Evolutionary conservation across 768 basidiomycete genomes (phyloP).

Genomic region (Boletus sp.): DNA sequence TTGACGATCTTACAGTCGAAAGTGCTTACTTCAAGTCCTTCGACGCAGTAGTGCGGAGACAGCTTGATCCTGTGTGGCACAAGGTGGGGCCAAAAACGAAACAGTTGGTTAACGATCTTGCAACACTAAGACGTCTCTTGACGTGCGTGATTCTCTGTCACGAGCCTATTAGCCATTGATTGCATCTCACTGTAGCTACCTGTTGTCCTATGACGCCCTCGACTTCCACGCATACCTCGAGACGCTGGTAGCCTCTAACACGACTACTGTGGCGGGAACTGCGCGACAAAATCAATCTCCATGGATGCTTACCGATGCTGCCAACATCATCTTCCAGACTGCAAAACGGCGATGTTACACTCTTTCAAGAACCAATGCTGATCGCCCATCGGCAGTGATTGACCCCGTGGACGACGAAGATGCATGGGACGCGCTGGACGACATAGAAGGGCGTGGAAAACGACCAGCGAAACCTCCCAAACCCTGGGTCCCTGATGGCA

Average conservation of each 20-base stretch:
- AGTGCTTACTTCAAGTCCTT: conserved; percentile 94
- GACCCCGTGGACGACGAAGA: conserved; percentile 64
- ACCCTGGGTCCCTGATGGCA: conserved; percentile 69
- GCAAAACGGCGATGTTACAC: conserved; percentile 83
- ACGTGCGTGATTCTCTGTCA: conserved; percentile 46
- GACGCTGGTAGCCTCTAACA: conserved; percentile 69
- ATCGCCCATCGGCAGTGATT: conserved; percentile 28
- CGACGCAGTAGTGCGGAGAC: conserved; percentile 81
- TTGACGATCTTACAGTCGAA: conserved; percentile 90
- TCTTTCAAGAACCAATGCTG: conserved; percentile 35
- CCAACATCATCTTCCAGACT: conserved; percentile 77
- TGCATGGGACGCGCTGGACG: conserved; percentile 71
- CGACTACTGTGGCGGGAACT: conserved; percentile 47
- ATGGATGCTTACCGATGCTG: conserved; percentile 92
- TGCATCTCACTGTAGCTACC: conserved; percentile 40
- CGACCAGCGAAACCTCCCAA: conserved; percentile 11
- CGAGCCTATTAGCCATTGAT: background rate
- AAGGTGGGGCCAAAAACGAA: conserved; percentile 92
- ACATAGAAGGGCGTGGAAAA: conserved; percentile 34
- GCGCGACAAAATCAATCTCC: conserved; percentile 70
- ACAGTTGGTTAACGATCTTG: conserved; percentile 86
- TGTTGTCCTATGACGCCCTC: conserved; percentile 87
- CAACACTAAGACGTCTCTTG: conserved; percentile 79
- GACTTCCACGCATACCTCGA: conserved; percentile 92
- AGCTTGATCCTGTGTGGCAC: conserved; percentile 95